Evolutionary conservation across 2,329 filamentous ascomycete genomes (phyloP), one percentile per base, ranked within the genome.

Genomic region (Gaeumannomyces sp.): DNA sequence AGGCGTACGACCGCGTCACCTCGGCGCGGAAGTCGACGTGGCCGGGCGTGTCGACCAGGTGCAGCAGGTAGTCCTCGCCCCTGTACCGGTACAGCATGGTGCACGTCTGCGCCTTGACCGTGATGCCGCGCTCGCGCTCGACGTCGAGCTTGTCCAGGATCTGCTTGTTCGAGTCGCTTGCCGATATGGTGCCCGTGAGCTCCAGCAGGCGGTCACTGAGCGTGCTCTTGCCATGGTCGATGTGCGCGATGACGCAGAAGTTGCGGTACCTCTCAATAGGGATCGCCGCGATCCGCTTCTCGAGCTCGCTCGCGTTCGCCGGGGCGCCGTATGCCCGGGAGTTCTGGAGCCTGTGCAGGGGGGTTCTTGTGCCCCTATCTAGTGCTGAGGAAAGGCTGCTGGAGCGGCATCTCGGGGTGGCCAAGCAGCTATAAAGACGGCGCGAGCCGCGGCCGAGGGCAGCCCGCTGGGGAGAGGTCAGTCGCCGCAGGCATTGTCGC

Each of bases 1-100:
- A 96, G 63, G 94, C 94, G 80, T 99, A 99, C 68, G 92, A 97
- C 61, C 95, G 86, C 45, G 92, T 96, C 14, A 99, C 95, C 77
- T 99, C 95, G 61, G 95, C 95, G 65, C 95, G 86, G 76, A 99
- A 99, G 79, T 99, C 95, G 65, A 99, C 95, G 79, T 99, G 95
- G 33, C 95, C 95, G 0, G 95, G 95, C 0, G 95, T 99, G 76
- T 99, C 95, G 65, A 99, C 93, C 33, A 99, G 83, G 77, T 99
- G 95, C 35, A 99, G 82, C 65, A 99, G 83, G 75, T 98, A 98
- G 76, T 99, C 95, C 38, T 90, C 80, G 22, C 91, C 93, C 25
- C 89, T 81, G 78, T 97, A 82, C 33, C 90, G 92, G 80, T 97
- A 97, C 63, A 99, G 85, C 95, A 99, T 99, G 65, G 90, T 95